These are phyloP conservation scores for Ustilago lituana DNA, from an alignment of 1,284 basidiomycete species.

Conservation along the genomic window DNA sequence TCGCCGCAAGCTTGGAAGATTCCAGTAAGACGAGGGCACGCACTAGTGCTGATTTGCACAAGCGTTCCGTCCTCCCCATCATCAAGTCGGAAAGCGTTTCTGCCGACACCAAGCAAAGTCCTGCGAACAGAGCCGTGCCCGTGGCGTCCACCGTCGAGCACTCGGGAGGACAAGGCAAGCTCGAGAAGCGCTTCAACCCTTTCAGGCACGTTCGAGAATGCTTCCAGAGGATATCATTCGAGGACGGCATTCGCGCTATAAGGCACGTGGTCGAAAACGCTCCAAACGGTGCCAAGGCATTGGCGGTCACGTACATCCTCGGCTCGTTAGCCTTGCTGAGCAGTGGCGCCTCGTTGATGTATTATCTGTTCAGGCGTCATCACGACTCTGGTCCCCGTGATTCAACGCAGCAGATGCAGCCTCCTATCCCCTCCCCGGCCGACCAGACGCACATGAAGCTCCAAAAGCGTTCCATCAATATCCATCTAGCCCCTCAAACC, in stretches of 20 bases:
- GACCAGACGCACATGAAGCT: too few species aligned
- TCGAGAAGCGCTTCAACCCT: slow-evolving; percentile 12
- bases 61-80: background rate
- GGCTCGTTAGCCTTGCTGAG: slow-evolving; percentile 2
- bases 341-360: background rate
- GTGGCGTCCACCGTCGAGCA: background rate
- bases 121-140: background rate
- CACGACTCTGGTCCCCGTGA: background rate
- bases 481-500: too few species aligned
- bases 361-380: background rate
- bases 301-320: slow-evolving; percentile 2
- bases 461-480: too few species aligned
- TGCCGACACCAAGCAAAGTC: background rate
- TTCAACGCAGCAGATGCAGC: background rate
- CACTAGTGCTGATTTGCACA: too few species aligned
- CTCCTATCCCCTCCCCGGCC: too few species aligned
- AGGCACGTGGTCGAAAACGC: background rate
- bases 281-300: background rate
- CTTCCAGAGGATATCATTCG: background rate
- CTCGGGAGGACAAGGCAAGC: background rate
- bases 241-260: background rate
- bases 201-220: background rate
- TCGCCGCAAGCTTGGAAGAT: too few species aligned
- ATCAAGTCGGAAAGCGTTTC: background rate
- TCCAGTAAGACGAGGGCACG: too few species aligned